Base-by-base conservation (phyloP, 805 yeast genomes). In the Metschnikowia rubicola region DNA sequence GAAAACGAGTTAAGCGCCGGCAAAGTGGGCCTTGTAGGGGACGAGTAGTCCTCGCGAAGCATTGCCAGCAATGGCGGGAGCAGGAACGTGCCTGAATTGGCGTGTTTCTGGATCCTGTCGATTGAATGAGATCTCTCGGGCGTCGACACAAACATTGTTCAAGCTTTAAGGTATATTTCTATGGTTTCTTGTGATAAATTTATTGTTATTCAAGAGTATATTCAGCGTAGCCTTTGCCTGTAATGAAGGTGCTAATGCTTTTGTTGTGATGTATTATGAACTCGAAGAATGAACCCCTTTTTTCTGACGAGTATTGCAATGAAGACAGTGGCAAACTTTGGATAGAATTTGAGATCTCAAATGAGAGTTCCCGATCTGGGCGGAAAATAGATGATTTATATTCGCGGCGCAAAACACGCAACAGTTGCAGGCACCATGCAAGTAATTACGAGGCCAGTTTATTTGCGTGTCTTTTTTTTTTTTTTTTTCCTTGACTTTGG, bases 1-100 rank as follows among this genome's bases (percentile, higher is more conserved):
- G 57, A 43, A 30, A 62, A 58, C 19, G 58, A 43, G 39, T 54
- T 64, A 21, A 66, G 55, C 19, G 64, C 55, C 9, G 72, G 70
- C 52, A 67, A 60, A 44, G 53, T 52, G 9, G 63, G 57, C 19
- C 51, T 35, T 37, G 39, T 46, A 10, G 59, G 54, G 1, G 59
- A 49, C 26, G 47, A 33, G 43, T 44, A 43, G 42, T 47, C 44
- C 49, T 47, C 55, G 41, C 67, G 59, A 29, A 71, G 58, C 26
- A 73, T 58, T 28, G 47, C 15, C 29, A 72, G 64, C 48, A 72
- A 65, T 19, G 77, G 77, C 19, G 76, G 77, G 45, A 72, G 65
- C 50, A 58, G 64, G 17, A 46, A 37, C 35, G 33, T 35, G 29
- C 41, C 37, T 26, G 46, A 28, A 33, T 51, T 44, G 48, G 40